Conservation (phyloP, 2,329 filamentous ascomycete genomes). For the Cordyceps farinosa region DNA sequence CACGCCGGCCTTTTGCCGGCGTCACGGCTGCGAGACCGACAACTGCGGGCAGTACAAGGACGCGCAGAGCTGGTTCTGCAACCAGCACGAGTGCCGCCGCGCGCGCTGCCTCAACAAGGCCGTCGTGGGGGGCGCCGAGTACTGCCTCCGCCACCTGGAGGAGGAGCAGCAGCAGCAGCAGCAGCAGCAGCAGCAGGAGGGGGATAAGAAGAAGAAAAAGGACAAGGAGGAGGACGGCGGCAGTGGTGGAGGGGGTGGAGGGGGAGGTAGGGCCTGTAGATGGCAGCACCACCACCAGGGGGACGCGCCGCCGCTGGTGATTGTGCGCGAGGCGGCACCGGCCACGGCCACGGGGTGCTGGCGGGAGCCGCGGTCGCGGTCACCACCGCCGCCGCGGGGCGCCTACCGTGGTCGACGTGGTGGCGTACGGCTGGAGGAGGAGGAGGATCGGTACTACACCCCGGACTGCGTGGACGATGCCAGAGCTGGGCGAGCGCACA, state of each 20-base stretch:
- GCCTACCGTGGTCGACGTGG: too few species aligned
- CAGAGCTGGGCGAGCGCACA: neutral
- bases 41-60: constrained; percentile 14
- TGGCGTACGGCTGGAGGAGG: neutral
- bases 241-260: too few species aligned
- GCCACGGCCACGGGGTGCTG: neutral
- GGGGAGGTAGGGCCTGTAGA: too few species aligned
- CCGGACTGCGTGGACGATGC: constrained; percentile 3
- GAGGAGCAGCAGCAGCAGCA: neutral
- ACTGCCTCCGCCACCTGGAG: constrained; percentile 7
- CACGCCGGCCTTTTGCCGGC: neutral
- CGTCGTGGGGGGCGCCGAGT: neutral
- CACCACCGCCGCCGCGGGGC: too few species aligned
- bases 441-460: too few species aligned
- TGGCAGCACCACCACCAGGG: too few species aligned
- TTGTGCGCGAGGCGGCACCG: neutral
- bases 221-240: neutral
- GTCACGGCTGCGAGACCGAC: constrained; percentile 13
- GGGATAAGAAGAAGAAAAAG: neutral
- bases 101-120: neutral
- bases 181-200: neutral
- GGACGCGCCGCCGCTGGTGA: neutral
- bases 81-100: constrained; percentile 14
- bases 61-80: constrained; percentile 5
- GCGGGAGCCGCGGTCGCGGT: neutral